Percentiles rank a stretch among this genome's conserved stretches.
These are phyloP conservation scores for Ricinus communis DNA, from an alignment of 345 rosid species.

Conservation along the genomic window DNA sequence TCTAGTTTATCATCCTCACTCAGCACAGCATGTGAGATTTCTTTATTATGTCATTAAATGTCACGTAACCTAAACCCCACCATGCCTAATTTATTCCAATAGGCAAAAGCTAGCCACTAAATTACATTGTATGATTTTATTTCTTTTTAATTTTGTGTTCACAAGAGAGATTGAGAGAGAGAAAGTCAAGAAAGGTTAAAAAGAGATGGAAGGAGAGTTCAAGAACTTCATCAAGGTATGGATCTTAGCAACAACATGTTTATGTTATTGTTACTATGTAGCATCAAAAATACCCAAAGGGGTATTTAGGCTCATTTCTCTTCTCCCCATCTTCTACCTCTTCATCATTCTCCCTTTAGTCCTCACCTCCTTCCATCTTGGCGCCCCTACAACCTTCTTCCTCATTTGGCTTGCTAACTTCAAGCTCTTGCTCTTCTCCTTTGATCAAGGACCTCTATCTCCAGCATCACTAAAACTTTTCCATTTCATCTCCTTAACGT, in stretches of 20 bases:
- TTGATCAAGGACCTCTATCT: conserved; percentile 4
- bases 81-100: too few species aligned
- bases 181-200: not conserved
- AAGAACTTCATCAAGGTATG: conserved; percentile 11
- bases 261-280: conserved; percentile 2
- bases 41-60: too few species aligned
- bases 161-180: too few species aligned
- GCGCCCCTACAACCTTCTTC: not conserved
- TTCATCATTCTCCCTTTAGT: conserved; percentile 16
- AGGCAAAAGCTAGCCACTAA: too few species aligned
- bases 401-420: conserved; percentile 16
- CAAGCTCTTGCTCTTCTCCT: conserved; percentile 19
- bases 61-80: too few species aligned
- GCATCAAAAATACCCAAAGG: not conserved
- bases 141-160: too few species aligned
- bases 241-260: not conserved
- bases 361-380: not conserved
- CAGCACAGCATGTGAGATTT: too few species aligned
- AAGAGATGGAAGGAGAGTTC: conserved; percentile 6
- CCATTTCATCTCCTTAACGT: conserved; percentile 1
- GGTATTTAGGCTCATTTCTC: not conserved
- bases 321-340: conserved; percentile 7
- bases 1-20: too few species aligned
- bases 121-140: too few species aligned
- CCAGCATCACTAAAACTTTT: not conserved